Base-by-base conservation (phyloP, 306 rosid genomes). In the Lotus japonicus region DNA sequence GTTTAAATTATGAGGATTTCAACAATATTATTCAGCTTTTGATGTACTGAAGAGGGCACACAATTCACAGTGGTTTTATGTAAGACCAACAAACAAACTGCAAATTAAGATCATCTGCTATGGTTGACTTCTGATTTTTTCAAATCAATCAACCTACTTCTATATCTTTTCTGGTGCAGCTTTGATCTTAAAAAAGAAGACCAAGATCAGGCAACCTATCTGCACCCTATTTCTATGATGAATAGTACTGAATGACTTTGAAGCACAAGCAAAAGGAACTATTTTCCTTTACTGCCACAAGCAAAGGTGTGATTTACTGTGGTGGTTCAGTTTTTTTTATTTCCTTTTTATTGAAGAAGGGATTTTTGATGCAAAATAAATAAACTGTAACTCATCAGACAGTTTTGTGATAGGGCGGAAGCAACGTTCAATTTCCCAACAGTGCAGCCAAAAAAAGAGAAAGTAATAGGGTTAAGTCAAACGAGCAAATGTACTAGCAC, bases 401-500 rank as follows among this genome's bases (percentile, higher is more conserved):
- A 28, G 33, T 28, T 28, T 28, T 28, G 33, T 1, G 33, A 28
- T 28, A 49, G 38, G 7, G 42, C 60, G 19, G 45, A 33, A 51
- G 26, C n/a, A n/a, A n/a, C n/a, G n/a, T 64, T 77, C 48, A 23
- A 66, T 42, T 64, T 44, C 45, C 35, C 53, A 53, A 39, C 9
- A 54, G 21, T 39, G 48, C 26, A n/a, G n/a, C 33, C 33, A 5
- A 11, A 11, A 36, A 35, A 39, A 9, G n/a, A n/a, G n/a, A n/a
- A n/a, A n/a, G n/a, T n/a, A n/a, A n/a, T n/a, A n/a, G n/a, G n/a
- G n/a, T n/a, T n/a, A n/a, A n/a, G n/a, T n/a, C n/a, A n/a, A n/a
- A n/a, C n/a, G n/a, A n/a, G n/a, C n/a, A n/a, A n/a, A n/a, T n/a
- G n/a, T n/a, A n/a, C n/a, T n/a, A n/a, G n/a, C n/a, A n/a, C n/a